These are phyloP conservation scores for Candida gigantensis DNA, from an alignment of 1,139 yeast species.

Conservation along the genomic window DNA sequence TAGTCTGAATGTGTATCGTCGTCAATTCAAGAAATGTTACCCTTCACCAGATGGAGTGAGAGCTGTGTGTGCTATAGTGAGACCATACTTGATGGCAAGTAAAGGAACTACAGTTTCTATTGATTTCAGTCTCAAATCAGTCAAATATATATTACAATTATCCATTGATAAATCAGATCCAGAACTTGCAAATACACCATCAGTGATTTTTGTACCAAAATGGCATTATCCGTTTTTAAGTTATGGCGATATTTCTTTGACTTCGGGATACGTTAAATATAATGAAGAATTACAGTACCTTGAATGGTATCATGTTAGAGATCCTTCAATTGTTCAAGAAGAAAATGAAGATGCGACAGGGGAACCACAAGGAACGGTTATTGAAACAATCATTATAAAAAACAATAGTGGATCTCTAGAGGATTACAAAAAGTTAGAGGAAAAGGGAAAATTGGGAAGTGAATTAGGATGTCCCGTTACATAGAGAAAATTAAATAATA, in stretches of 20 bases:
- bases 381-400: conserved; percentile 39
- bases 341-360: no score
- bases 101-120: conserved; percentile 53
- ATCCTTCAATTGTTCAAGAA: conserved; percentile 6
- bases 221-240: conserved; percentile 61
- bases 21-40: conserved; percentile 27
- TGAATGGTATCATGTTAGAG: conserved; percentile 65
- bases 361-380: conserved; percentile 13
- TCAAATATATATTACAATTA: conserved; percentile 51
- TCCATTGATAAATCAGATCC: conserved; percentile 18
- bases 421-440: conserved; percentile 24
- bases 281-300: conserved; percentile 55
- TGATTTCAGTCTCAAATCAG: conserved; percentile 54
- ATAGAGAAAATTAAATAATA: conserved; percentile 9
- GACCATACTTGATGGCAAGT: conserved; percentile 70
- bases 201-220: conserved; percentile 70
- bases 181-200: conserved; percentile 26
- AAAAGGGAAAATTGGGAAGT: conserved; percentile 14
- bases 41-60: conserved; percentile 64
- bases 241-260: conserved; percentile 44
- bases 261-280: conserved; percentile 58
- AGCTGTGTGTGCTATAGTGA: conserved; percentile 65
- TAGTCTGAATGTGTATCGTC: conserved; percentile 24
- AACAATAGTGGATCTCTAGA: conserved; percentile 42
- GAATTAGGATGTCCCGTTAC: conserved; percentile 22